Conservation (phyloP, 495 filamentous ascomycete genomes). For the Halenospora varia region DNA sequence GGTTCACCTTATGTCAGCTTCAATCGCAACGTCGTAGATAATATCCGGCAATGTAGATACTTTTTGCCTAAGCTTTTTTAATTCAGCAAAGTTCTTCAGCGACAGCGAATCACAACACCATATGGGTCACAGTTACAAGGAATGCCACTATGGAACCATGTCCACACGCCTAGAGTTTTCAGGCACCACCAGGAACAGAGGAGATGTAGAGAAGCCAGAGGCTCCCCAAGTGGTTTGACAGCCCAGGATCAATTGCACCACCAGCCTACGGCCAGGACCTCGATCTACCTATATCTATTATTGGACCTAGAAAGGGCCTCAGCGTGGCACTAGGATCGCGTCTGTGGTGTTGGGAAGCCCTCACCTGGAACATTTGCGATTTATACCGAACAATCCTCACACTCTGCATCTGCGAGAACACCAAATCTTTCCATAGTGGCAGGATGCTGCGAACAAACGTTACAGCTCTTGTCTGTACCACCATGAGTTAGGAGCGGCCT, state of each 20-base stretch:
- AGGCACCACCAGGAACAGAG: not conserved
- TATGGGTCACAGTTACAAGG: not conserved
- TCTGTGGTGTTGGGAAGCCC: not conserved
- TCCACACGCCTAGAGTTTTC: not conserved
- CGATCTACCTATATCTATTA: not conserved
- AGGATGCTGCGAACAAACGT: not conserved
- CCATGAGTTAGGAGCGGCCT: not conserved
- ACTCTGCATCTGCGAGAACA: not conserved
- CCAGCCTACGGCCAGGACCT: not conserved
- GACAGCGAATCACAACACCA: not conserved
- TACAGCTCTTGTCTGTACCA: not conserved
- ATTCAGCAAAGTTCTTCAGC: not conserved
- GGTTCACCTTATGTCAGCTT: not conserved
- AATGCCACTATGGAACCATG: not conserved
- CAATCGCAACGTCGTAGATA: slow-evolving; percentile 6
- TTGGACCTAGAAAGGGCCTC: not conserved
- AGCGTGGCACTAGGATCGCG: not conserved
- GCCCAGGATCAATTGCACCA: not conserved
- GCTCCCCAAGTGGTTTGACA: not conserved
- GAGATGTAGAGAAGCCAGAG: not conserved
- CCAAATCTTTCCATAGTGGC: not conserved
- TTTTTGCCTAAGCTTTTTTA: slow-evolving; percentile 5
- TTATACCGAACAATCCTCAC: not conserved
- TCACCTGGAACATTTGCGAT: not conserved
- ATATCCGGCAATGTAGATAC: slow-evolving; percentile 11